These are phyloP conservation scores for Takashimella tepidaria DNA, from an alignment of 1,284 basidiomycete species.

Conservation along the genomic window DNA sequence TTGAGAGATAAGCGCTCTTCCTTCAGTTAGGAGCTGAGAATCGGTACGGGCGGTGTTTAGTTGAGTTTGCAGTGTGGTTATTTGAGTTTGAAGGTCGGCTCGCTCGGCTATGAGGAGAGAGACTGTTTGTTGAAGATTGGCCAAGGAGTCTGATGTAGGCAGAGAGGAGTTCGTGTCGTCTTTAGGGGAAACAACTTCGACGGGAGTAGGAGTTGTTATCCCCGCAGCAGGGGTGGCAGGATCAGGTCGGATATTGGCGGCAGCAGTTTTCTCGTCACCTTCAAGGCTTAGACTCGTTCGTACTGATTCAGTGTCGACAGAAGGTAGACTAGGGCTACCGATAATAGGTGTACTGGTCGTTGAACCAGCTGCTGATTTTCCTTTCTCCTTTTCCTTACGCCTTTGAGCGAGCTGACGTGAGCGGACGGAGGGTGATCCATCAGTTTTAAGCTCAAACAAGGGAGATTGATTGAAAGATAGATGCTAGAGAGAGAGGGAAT, in stretches of 20 bases:
- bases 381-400: constrained; percentile 30
- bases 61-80: constrained; percentile 22
- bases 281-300: constrained; percentile 29
- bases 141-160: constrained; percentile 9
- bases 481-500: too few relatives aligned
- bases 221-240: not conserved
- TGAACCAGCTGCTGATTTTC: constrained; percentile 11
- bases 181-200: not conserved
- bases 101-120: constrained; percentile 40
- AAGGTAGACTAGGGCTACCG: constrained; percentile 5
- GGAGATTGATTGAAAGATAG: not conserved
- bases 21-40: constrained; percentile 33
- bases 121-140: constrained; percentile 36
- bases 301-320: constrained; percentile 16
- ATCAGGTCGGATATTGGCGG: not conserved
- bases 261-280: constrained; percentile 3
- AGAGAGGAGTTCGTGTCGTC: constrained; percentile 1
- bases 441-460: not conserved
- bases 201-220: not conserved
- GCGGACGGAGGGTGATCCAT: not conserved
- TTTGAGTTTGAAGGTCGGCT: constrained; percentile 30
- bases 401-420: constrained; percentile 25
- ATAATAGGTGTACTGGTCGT: constrained; percentile 5
- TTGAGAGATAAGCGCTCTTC: constrained; percentile 21
- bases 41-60: constrained; percentile 27